Conservation (phyloP, 148 eudicot species). For the Amaranthus palmeri region DNA sequence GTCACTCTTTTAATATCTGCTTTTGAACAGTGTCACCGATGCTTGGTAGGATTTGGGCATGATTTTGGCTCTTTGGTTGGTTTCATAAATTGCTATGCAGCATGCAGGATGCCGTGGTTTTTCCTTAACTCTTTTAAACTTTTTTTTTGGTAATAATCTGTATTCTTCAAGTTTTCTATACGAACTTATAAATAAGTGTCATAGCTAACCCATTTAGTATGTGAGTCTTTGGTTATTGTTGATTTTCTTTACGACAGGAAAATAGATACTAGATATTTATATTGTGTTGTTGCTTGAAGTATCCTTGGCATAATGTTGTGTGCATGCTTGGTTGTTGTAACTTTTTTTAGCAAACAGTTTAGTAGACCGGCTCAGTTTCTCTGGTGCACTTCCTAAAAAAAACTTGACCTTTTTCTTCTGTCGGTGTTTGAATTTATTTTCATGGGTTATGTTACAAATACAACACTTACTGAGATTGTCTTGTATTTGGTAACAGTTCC, state of each 20-base stretch:
- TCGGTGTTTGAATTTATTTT: background rate
- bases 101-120: too few relatives aligned
- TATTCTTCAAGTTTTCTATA: background rate
- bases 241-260: background rate
- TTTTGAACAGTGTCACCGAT: background rate
- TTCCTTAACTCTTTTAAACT: too few relatives aligned
- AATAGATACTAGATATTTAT: background rate
- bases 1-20: background rate
- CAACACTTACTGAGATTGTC: background rate
- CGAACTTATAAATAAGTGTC: background rate
- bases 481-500: conserved; percentile 47
- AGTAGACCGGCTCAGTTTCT: too few relatives aligned
- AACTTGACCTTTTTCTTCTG: too few relatives aligned
- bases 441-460: background rate
- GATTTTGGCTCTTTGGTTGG: background rate
- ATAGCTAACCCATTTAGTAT: background rate
- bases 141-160: background rate
- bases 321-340: too few relatives aligned
- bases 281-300: background rate
- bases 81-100: too few relatives aligned
- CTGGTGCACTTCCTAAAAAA: too few relatives aligned
- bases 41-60: background rate
- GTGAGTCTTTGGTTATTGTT: background rate
- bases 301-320: background rate
- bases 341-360: too few relatives aligned